Conservation (phyloP, 2,329 filamentous ascomycete species). For the Diaporthe sp. region DNA sequence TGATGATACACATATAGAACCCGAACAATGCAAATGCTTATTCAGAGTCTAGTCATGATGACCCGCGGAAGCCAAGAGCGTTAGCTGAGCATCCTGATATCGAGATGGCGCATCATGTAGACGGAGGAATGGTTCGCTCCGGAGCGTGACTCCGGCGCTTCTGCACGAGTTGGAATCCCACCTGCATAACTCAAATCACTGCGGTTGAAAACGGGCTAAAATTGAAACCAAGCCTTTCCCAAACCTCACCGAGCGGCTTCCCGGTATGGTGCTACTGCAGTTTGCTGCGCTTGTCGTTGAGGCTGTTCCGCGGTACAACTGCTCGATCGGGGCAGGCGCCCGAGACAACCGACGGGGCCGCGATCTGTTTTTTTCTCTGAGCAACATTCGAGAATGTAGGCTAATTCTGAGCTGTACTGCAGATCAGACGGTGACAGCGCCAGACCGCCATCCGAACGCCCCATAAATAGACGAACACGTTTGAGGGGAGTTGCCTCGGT, state of each 20-base stretch:
- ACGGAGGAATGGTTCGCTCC: conserved; percentile 16
- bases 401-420: background rate
- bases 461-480: conserved; percentile 23
- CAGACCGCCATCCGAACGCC: conserved; percentile 25
- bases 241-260: conserved; percentile 15
- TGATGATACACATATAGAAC: background rate
- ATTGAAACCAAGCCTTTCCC: conserved; percentile 1
- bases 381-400: conserved; percentile 1
- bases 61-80: background rate
- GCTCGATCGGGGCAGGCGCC: conserved; percentile 23
- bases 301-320: conserved; percentile 20
- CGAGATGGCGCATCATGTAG: background rate
- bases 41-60: background rate
- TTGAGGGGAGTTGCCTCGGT: conserved; percentile 9
- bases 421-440: conserved; percentile 23
- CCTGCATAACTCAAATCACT: conserved; percentile 26
- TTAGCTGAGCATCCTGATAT: conserved; percentile 5
- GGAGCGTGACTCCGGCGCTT: conserved; percentile 11
- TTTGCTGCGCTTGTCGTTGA: conserved; percentile 6
- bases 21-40: background rate
- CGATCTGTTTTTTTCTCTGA: background rate
- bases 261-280: conserved; percentile 22
- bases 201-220: conserved; percentile 17
- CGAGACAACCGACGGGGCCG: background rate
- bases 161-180: background rate